Base-by-base conservation (phyloP, 208 protist species). In the Trypanosoma scelopori region DNA sequence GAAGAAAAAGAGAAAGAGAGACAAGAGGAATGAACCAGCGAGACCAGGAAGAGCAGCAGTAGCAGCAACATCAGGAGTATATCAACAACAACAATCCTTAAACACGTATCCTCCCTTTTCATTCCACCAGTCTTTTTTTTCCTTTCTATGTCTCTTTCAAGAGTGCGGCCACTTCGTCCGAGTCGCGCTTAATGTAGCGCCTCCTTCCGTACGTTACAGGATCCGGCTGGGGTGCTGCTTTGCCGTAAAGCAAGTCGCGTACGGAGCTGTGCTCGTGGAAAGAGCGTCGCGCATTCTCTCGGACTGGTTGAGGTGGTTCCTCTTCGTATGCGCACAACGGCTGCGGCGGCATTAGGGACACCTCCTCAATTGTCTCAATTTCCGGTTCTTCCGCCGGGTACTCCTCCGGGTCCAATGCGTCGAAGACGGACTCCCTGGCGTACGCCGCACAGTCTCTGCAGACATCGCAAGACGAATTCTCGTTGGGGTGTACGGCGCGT, bases 211-310 rank as follows among this genome's bases (percentile, higher is more conserved):
- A 35, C 49, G 46, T 49, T 4, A 71, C 16, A 3, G 65, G 56
- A n/a, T 64, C 65, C 18, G 23, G 12, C 20, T 47, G 5, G 25
- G 42, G 46, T 27, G 56, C 23, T 50, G 43, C 47, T 13, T 39
- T 62, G 1, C 58, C 58, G 63, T 91, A 94, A 64, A 94, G 81
- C 1, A 94, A 78, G 39, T 92, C 83, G 22, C 83, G 81, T 35
- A 85, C 84, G 5, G 81, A 74, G 48, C 69, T 80, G 49, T 74
- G 77, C 28, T 84, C 77, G 43, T 85, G 77, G 53, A 74, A 82
- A n/a, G 65, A 75, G 28, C 66, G 78, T 18, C 78, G 72, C n/a
- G 41, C 15, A 42, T 15, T 43, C 18, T 18, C 50, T 7, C 76
- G 77, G 16, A 83, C 74, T 46, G 81, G 83, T 7, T 81, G 68